Percentiles rank a stretch among this genome's conserved stretches.
Conservation (phyloP, 495 filamentous ascomycete genomes). For the Zalerion maritima region DNA sequence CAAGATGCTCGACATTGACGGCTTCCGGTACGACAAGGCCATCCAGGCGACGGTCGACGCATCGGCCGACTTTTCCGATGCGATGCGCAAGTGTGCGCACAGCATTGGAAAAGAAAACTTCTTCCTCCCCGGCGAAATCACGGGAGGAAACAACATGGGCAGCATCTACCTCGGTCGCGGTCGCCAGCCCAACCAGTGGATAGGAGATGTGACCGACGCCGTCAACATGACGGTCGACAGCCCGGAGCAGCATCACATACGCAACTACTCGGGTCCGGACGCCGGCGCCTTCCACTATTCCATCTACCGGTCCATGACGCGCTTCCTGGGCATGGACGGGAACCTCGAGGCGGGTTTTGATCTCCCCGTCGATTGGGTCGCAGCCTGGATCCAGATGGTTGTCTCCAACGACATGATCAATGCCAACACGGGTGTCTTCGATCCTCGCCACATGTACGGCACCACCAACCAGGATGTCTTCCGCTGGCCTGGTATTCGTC, state of each 20-base stretch:
- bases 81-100: slow-evolving; percentile 41
- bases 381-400: slow-evolving; percentile 46
- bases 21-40: slow-evolving; percentile 57
- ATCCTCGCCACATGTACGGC: slow-evolving; percentile 59
- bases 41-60: slow-evolving; percentile 52
- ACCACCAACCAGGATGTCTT: slow-evolving; percentile 63
- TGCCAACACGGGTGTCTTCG: slow-evolving; percentile 49
- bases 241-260: slow-evolving; percentile 33
- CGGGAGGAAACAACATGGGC: slow-evolving; percentile 46
- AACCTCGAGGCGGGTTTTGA: slow-evolving; percentile 46
- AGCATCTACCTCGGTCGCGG: slow-evolving; percentile 56
- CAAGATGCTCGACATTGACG: slow-evolving; percentile 50
- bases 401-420: slow-evolving; percentile 52
- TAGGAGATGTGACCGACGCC: slow-evolving; percentile 30
- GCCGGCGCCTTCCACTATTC: slow-evolving; percentile 58
- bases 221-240: slow-evolving; percentile 27
- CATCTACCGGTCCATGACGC: slow-evolving; percentile 50
- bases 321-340: slow-evolving; percentile 53
- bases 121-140: slow-evolving; percentile 50
- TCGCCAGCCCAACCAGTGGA: slow-evolving; percentile 37
- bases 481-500: slow-evolving; percentile 53
- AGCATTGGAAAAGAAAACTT: slow-evolving; percentile 47
- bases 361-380: slow-evolving; percentile 44
- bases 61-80: slow-evolving; percentile 38
- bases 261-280: slow-evolving; percentile 47